Percentiles rank a stretch among this genome's conserved stretches.
These are phyloP conservation scores for Citrus mangshanensis DNA, from an alignment of 345 rosid genomes.

Conservation along the genomic window DNA sequence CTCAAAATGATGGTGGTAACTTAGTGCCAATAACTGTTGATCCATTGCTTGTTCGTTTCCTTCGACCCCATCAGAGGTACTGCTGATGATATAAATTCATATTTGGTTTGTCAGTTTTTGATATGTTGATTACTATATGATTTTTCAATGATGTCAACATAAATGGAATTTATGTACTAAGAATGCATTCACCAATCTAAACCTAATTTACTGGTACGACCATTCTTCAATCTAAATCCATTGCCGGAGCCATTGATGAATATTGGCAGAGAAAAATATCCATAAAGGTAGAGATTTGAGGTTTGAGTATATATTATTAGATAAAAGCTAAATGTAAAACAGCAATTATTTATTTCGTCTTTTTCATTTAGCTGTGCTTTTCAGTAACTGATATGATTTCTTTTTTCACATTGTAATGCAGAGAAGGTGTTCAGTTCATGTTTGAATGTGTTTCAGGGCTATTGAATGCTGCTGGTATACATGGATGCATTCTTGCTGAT, in stretches of 20 bases:
- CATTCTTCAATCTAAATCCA: not conserved
- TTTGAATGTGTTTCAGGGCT: conserved; percentile 92
- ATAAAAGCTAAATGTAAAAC: not conserved
- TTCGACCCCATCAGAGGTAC: conserved; percentile 99
- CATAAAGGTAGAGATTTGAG: not conserved
- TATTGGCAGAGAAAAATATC: conserved; percentile 4
- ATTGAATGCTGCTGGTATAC: conserved; percentile 44
- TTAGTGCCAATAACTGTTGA: conserved; percentile 59
- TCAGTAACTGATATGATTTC: conserved; percentile 14
- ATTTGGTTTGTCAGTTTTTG: not conserved
- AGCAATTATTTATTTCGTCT: not conserved
- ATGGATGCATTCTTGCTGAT: conserved; percentile 97
- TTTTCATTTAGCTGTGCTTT: conserved; percentile 1
- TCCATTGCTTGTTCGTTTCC: conserved; percentile 83
- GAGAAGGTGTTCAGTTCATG: conserved; percentile 99
- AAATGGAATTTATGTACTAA: not conserved
- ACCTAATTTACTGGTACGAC: not conserved
- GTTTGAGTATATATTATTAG: not conserved
- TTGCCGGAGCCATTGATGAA: not conserved
- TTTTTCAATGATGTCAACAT: not conserved
- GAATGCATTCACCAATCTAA: not conserved
- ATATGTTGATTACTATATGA: not conserved
- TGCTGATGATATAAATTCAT: conserved; percentile 11
- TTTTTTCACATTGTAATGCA: conserved; percentile 34
- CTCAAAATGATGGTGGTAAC: conserved; percentile 36